Base-by-base conservation (phyloP, 306 rosid species). In the Cajanus cajan region DNA sequence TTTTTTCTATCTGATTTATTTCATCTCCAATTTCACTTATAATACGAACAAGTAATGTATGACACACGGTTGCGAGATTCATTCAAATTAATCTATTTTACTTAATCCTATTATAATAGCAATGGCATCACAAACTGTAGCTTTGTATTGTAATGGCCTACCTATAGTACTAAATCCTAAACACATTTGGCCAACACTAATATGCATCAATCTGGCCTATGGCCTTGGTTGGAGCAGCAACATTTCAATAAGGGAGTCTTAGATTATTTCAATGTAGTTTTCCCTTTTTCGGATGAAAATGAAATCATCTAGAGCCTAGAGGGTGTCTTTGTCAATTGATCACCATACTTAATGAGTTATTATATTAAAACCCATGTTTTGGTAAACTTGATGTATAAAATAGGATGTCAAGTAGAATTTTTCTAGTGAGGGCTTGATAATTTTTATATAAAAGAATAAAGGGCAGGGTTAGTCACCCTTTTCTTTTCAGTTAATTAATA, bases 301-400 rank as follows among this genome's bases (percentile, higher is more conserved):
- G 50, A 63, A 63, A 63, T 63, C 69, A 34, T 69, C 65, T 43
- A 80, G 76, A 71, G 69, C n/a, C n/a, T n/a, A n/a, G n/a, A n/a
- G n/a, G 71, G 59, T 73, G 58, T 16, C 63, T 40, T 1, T 66
- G 34, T 66, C 71, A 41, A 19, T 50, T 65, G 58, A 78, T 81
- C 62, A 66, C 85, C 85, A 74, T 74, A 77, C 62, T 77, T 70
- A 77, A 76, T 83, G 79, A 83, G 82, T 88, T 66, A 45, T 62
- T 33, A 62, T 48, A 52, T 65, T 65, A 65, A 63, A 52, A 40
- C 71, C 82, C 84, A 75, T 82, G 86, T 72, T 88, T 88, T 90
- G 88, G 77, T 59, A 22, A 77, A 66, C 83, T 66, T 85, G 80
- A 81, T 86, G 89, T 82, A 86, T 85, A 85, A 83, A 86, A 77